Evolutionary conservation across 2,329 filamentous ascomycete species (phyloP).

Genomic region (Anthostomella pinea): DNA sequence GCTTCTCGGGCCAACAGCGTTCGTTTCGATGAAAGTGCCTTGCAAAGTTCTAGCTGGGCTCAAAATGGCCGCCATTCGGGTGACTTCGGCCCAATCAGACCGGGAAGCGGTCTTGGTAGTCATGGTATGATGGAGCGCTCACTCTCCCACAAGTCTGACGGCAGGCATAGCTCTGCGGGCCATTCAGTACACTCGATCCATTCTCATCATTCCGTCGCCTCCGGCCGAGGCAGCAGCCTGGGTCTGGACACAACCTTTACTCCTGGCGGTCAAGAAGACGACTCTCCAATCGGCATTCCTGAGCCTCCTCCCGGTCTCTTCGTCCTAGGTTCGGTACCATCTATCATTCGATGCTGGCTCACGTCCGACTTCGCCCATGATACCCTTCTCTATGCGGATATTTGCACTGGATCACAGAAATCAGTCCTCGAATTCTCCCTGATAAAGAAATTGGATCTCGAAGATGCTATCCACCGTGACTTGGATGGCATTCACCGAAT

Average conservation of each 20-base stretch:
- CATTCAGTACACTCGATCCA: constrained; percentile 68
- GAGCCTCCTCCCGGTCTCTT: constrained; percentile 81
- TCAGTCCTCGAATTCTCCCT: constrained; percentile 78
- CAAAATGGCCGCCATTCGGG: constrained; percentile 79
- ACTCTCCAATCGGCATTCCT: constrained; percentile 68
- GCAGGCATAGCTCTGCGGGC: constrained; percentile 88
- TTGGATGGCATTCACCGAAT: constrained; percentile 66
- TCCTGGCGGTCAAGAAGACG: constrained; percentile 59
- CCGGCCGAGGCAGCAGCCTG: constrained; percentile 82
- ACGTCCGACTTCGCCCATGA: constrained; percentile 87
- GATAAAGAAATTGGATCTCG: constrained; percentile 69
- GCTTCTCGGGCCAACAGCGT: constrained; percentile 95
- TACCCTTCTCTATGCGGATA: constrained; percentile 82
- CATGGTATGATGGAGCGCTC: constrained; percentile 85
- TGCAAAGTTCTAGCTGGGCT: constrained; percentile 82
- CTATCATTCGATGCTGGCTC: constrained; percentile 94
- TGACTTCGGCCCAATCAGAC: constrained; percentile 75
- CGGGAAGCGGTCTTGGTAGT: constrained; percentile 74
- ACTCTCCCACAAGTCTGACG: constrained; percentile 92
- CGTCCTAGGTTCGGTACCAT: constrained; percentile 82
- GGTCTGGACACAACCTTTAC: constrained; percentile 74
- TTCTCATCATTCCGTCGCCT: constrained; percentile 67
- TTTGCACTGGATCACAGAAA: constrained; percentile 88
- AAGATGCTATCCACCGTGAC: constrained; percentile 62
- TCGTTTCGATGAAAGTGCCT: constrained; percentile 92